Conservation (phyloP, 2,329 filamentous ascomycete genomes). For the Monosporascus ibericus region DNA sequence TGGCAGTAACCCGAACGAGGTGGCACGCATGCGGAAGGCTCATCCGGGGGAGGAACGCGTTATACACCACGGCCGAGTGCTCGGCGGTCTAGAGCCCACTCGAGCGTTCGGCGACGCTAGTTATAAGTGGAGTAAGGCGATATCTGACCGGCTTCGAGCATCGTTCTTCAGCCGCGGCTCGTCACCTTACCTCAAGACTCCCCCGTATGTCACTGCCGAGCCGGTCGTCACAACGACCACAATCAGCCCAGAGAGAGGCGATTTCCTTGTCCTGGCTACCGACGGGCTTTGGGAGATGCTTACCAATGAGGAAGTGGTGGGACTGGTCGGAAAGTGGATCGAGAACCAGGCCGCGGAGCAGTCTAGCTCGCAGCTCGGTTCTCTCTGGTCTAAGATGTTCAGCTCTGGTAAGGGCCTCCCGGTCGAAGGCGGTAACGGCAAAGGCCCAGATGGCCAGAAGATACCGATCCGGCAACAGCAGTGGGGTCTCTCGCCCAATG, state of each 20-base stretch:
- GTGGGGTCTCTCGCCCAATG: conserved; percentile 73
- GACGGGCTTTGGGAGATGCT: conserved; percentile 99
- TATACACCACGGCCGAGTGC: conserved; percentile 79
- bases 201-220: conserved; percentile 95
- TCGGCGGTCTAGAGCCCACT: conserved; percentile 87
- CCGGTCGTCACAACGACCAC: conserved; percentile 91
- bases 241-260: conserved; percentile 80
- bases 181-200: conserved; percentile 74
- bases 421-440: conserved; percentile 58
- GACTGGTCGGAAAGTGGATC: conserved; percentile 93
- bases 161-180: conserved; percentile 84
- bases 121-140: conserved; percentile 91
- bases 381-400: conserved; percentile 61
- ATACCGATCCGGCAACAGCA: conserved; percentile 84
- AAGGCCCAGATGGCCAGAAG: conserved; percentile 62
- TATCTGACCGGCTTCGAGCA: conserved; percentile 73
- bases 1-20: conserved; percentile 80
- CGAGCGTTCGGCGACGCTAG: conserved; percentile 93
- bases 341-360: conserved; percentile 59
- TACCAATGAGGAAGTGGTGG: conserved; percentile 95
- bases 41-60: conserved; percentile 89
- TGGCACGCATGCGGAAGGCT: conserved; percentile 70
- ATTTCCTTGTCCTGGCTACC: conserved; percentile 94
- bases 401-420: conserved; percentile 58
- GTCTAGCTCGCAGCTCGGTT: conserved; percentile 60